Evolutionary conservation across 176 grass and related monocot genomes (phyloP), one percentile per base, ranked within the genome.

Genomic region (Chrysopogon serrulatus): DNA sequence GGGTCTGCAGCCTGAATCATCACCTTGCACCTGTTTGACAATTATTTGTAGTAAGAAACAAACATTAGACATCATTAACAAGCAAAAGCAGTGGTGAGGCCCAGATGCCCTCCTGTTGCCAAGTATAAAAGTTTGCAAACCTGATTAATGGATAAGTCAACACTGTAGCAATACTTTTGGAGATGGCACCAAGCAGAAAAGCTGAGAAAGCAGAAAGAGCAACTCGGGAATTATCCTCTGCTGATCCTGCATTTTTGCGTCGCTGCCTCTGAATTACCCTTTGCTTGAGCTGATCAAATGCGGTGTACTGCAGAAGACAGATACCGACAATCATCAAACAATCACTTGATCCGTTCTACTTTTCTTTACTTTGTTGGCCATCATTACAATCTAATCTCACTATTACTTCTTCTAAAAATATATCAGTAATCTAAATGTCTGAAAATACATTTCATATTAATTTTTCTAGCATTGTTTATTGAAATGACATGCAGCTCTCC

Each of bases 121-220:
- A 82, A 78, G 14, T 27, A 73, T 27, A 73, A 48, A 75, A 63
- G n/a, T 80, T 91, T 54, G 72, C 43, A 35, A 47, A 99, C 97
- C 97, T 96, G 63, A 99, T 99, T 56, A 94, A 90, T 51, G 97
- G 97, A 26, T 99, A 99, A 31, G 97, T 99, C 44, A 99, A 75
- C 74, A 99, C 27, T 24, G 91, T 99, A 21, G 97, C 93, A 34
- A 89, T 84, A 82, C 89, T 99, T 85, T 96, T 99, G 44, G 97
- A 94, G 36, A 99, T 47, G 8, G 97, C 97, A 5, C 97, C 97
- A 36, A 99, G 81, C 47, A 92, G 19, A 84, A 99, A 99, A 9
- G 97, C 93, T 68, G 93, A 86, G 40, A 94, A 87, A 39, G 91
- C 97, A 70, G 97, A 99, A 82, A 99, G 97, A 86, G 84, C 81